phyloP scores from a whole-genome alignment of 331 rosid genomes.

The Erythrophleum ivorense region DNA sequence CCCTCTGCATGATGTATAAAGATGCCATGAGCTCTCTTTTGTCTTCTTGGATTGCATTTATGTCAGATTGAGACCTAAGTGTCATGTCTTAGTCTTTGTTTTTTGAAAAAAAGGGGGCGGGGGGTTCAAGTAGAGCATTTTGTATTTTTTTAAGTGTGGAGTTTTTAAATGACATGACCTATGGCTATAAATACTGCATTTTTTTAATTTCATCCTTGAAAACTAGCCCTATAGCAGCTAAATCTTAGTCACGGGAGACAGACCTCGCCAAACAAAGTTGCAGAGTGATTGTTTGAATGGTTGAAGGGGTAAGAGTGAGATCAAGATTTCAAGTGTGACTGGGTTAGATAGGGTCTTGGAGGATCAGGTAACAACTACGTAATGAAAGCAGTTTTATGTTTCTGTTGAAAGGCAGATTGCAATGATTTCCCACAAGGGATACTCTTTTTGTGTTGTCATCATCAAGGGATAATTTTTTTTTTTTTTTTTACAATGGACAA shows the following conservation, averaged over 20 bases:
- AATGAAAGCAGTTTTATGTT: slow-evolving; percentile 2
- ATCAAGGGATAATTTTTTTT: neutral
- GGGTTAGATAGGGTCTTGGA: neutral
- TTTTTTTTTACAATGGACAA: slow-evolving; percentile 7
- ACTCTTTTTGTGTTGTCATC: slow-evolving; percentile 7
- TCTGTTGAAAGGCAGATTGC: neutral
- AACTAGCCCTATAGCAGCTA: neutral
- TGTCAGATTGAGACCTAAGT: slow-evolving; percentile 12
- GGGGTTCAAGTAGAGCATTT: slow-evolving; percentile 4
- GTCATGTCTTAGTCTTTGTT: slow-evolving; percentile 19
- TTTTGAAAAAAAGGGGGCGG: neutral
- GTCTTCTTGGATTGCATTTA: slow-evolving; percentile 29
- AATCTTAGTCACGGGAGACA: neutral
- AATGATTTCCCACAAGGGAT: neutral
- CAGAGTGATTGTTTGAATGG: neutral
- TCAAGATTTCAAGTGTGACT: neutral
- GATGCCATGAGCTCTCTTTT: slow-evolving; percentile 32
- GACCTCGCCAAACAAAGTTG: neutral
- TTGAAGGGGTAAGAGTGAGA: neutral
- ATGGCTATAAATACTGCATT: neutral
- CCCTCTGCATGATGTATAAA: slow-evolving; percentile 18
- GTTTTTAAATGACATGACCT: neutral
- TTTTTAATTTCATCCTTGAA: neutral
- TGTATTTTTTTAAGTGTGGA: neutral
- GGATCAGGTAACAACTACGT: neutral